A percentile compares a stretch with the other conserved stretches of the same genome.
Conservation (phyloP, 768 basidiomycete genomes). For the Russula brevipes region DNA sequence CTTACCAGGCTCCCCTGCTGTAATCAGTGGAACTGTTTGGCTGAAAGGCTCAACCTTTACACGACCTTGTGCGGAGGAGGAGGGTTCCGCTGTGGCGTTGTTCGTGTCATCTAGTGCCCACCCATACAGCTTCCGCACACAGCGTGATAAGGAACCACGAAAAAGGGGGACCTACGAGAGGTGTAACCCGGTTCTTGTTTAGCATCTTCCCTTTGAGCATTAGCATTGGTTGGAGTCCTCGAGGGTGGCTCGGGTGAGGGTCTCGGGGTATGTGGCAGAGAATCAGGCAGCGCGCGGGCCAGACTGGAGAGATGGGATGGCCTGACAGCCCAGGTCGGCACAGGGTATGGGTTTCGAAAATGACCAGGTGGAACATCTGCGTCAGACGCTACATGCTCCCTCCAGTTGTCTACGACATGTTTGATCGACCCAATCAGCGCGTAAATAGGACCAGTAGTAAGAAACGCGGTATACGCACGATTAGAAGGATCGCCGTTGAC, state of each 20-base stretch:
- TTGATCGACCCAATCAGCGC: neutral
- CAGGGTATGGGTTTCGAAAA: slow-evolving; percentile 19
- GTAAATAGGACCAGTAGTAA: no score
- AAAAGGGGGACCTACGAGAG: neutral
- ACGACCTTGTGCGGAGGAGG: neutral
- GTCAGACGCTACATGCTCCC: slow-evolving; percentile 7
- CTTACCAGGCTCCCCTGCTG: slow-evolving; percentile 5
- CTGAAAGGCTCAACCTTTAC: neutral
- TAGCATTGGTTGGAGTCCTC: neutral
- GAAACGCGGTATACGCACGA: slow-evolving; percentile 12
- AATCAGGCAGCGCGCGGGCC: neutral
- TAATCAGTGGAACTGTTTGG: slow-evolving; percentile 1
- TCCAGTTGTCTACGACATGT: slow-evolving; percentile 17
- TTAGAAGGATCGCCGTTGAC: slow-evolving; percentile 16
- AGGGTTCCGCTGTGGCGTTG: neutral
- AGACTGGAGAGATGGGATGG: slow-evolving; percentile 6
- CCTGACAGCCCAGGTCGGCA: slow-evolving; percentile 14
- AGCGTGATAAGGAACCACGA: neutral
- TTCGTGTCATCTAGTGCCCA: slow-evolving; percentile 1
- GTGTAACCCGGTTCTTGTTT: neutral
- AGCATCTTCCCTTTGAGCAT: neutral
- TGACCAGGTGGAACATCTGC: neutral
- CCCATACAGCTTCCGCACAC: neutral
- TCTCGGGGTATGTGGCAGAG: slow-evolving; percentile 9
- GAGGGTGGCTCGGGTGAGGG: slow-evolving; percentile 7